Conservation (phyloP, 2,329 filamentous ascomycete genomes). For the Simplicillium sp. region DNA sequence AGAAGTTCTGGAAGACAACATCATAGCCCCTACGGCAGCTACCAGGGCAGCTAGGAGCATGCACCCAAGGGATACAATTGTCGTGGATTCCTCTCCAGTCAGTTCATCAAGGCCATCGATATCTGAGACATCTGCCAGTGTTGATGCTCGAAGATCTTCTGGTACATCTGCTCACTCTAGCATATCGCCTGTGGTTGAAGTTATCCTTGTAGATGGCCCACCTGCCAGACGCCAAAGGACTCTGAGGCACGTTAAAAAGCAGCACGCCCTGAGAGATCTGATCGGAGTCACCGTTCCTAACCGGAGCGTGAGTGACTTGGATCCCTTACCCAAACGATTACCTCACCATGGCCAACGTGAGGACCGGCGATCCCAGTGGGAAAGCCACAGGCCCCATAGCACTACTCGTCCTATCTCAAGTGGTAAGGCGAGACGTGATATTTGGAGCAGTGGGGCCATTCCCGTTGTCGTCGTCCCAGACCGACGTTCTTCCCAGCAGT, state of each 20-base stretch:
- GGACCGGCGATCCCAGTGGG: not conserved
- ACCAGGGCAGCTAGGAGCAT: slow-evolving; percentile 38
- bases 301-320: not conserved
- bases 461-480: slow-evolving; percentile 55
- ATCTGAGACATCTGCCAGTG: slow-evolving; percentile 28
- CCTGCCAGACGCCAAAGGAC: slow-evolving; percentile 38
- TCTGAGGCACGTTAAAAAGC: slow-evolving; percentile 52
- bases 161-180: slow-evolving; percentile 44
- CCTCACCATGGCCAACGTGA: slow-evolving; percentile 1
- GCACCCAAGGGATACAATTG: slow-evolving; percentile 31
- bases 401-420: slow-evolving; percentile 30
- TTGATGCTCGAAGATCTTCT: slow-evolving; percentile 40
- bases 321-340: slow-evolving; percentile 1
- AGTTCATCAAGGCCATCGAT: slow-evolving; percentile 21
- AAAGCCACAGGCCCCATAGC: slow-evolving; percentile 1
- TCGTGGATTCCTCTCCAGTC: slow-evolving; percentile 25
- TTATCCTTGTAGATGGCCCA: slow-evolving; percentile 41
- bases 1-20: slow-evolving; percentile 37
- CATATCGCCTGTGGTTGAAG: slow-evolving; percentile 48
- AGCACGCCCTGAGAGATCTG: slow-evolving; percentile 38
- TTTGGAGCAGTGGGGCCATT: slow-evolving; percentile 50
- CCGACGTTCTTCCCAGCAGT: slow-evolving; percentile 43
- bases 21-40: slow-evolving; percentile 38
- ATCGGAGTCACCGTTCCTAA: slow-evolving; percentile 7
- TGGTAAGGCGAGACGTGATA: slow-evolving; percentile 44